Conservation (phyloP, 2,329 filamentous ascomycete species). For the Fusarium illudens region DNA sequence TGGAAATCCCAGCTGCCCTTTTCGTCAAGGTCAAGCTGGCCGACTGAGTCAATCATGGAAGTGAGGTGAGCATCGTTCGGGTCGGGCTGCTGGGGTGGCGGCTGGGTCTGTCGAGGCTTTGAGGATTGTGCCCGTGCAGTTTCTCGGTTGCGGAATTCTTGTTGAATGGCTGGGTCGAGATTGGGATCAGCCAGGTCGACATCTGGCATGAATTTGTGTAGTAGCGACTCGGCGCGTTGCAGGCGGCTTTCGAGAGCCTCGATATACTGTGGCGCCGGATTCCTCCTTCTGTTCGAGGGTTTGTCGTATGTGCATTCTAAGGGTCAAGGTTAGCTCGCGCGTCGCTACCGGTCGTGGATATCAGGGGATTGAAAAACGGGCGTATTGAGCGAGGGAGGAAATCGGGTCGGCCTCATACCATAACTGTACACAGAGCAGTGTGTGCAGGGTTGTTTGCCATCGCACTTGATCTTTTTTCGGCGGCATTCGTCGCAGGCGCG, state of each 20-base stretch:
- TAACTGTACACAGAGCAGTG: conserved; percentile 99
- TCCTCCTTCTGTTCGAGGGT: conserved; percentile 88
- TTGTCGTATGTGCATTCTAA: conserved; percentile 95
- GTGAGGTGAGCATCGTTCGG: conserved; percentile 78
- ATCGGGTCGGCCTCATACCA: conserved; percentile 64
- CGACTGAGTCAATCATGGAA: conserved; percentile 94
- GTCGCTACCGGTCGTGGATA: background rate
- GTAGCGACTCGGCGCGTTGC: conserved; percentile 81
- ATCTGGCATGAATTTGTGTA: conserved; percentile 83
- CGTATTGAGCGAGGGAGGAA: conserved; percentile 1
- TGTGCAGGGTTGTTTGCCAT: conserved; percentile 87
- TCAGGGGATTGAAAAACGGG: background rate
- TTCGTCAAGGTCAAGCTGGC: conserved; percentile 90
- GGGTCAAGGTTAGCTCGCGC: conserved; percentile 26
- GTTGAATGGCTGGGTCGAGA: conserved; percentile 79
- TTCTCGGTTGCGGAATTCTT: conserved; percentile 69
- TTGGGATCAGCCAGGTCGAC: conserved; percentile 86
- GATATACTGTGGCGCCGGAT: conserved; percentile 91
- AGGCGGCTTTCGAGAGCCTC: conserved; percentile 86
- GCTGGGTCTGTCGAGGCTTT: conserved; percentile 49
- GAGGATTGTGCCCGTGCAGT: conserved; percentile 58
- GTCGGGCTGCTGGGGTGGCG: conserved; percentile 43
- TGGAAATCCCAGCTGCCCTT: conserved; percentile 95
- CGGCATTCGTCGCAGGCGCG: conserved; percentile 84
- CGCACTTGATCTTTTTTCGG: conserved; percentile 87